Evolutionary conservation across 768 basidiomycete genomes (phyloP).

Genomic region (Boletus reticulatus): DNA sequence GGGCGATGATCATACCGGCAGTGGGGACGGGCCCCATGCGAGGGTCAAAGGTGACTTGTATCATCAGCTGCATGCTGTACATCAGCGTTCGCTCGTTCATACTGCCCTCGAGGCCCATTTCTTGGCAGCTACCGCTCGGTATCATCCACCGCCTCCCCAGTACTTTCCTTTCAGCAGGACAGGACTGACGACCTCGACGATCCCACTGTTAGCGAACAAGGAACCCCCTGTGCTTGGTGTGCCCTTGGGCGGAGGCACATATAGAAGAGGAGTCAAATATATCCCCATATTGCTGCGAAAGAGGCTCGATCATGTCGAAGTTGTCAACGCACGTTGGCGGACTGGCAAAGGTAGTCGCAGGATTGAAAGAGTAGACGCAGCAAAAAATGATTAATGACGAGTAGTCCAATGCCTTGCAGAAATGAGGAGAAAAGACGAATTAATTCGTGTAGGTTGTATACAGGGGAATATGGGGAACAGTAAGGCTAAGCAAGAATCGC

Average conservation of each 20-base stretch:
- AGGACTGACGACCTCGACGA: conserved; percentile 18
- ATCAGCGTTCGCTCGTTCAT: conserved; percentile 62
- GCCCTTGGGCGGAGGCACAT: conserved; percentile 73
- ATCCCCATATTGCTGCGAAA: conserved; percentile 63
- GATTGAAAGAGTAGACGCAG: conserved; percentile 32
- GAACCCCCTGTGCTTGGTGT: conserved; percentile 40
- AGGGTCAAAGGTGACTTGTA: conserved; percentile 41
- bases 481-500: conserved; percentile 17
- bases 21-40: conserved; percentile 16
- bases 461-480: conserved; percentile 5
- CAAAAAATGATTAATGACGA: not conserved
- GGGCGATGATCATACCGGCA: conserved; percentile 33
- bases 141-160: conserved; percentile 44
- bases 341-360: conserved; percentile 57
- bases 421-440: conserved; percentile 4
- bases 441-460: conserved; percentile 15
- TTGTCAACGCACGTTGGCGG: conserved; percentile 78
- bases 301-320: conserved; percentile 67
- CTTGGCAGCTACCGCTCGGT: conserved; percentile 48
- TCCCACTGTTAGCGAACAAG: conserved; percentile 14
- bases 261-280: conserved; percentile 61
- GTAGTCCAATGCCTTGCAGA: not conserved
- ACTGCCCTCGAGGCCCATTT: conserved; percentile 66
- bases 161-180: conserved; percentile 36
- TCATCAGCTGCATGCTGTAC: conserved; percentile 51